Evolutionary conservation across 805 yeast species (phyloP), one percentile per base, ranked within the genome.

Genomic region (Isabelozyma gotoi): DNA sequence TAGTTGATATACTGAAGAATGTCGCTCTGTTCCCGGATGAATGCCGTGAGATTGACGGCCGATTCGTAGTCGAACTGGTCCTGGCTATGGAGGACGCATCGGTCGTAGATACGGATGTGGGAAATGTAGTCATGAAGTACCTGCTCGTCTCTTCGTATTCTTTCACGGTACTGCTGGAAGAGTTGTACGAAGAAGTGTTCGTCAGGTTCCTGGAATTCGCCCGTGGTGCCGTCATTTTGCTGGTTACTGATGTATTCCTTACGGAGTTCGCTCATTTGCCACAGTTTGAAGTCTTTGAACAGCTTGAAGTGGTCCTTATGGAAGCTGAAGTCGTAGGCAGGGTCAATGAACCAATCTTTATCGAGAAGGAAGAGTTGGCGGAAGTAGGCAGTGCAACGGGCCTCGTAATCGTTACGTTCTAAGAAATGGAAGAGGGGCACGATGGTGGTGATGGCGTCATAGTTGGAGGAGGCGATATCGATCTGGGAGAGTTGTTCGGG

Each of bases 361-460:
- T 53, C 48, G 4, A 27, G n/a, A 4, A 18, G 19, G 31, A 42
- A 41, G 14, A 51, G 32, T 14, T 47, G 45, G n/a, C 53, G 47
- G 44, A 60, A 59, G 43, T 50, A 62, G 7, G 49, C 40, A 19
- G 55, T 53, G 51, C 67, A 62, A 32, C 62, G 45, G n/a, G 50
- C 46, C 8, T 43, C 21, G 33, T 41, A 41, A 7, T 41, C 40
- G 10, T 42, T 41, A n/a, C 44, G 31, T 8, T 41, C 21, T 19
- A 54, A 40, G 11, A 55, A 27, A 8, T 48, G 40, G 32, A 44
- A 45, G n/a, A 52, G 29, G 7, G 44, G 18, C 19, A 5, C 31
- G 32, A 10, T 14, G 14, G 37, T 32, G 20, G 19, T 19, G 11
- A 36, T 10, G 14, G 8, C 16, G 7, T 33, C 7, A 20, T 40